A percentile compares a stretch with the other conserved stretches of the same genome.
These are phyloP conservation scores for Cocos nucifera DNA, from an alignment of 176 grass and related monocot genomes.

Conservation along the genomic window DNA sequence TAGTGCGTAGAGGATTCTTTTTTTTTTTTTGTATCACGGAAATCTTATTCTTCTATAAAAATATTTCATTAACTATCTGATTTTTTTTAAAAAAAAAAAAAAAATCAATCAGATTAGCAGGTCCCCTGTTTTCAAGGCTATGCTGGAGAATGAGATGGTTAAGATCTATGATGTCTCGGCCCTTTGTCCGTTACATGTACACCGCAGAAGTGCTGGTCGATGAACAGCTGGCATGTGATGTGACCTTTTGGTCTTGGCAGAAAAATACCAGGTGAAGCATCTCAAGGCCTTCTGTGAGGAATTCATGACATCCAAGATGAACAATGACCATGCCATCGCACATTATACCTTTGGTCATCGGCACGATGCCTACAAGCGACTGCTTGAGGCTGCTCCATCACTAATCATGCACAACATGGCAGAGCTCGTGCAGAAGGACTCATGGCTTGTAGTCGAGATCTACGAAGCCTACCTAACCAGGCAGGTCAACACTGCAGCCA, in stretches of 20 bases:
- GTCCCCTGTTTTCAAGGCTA: slow-evolving; percentile 90
- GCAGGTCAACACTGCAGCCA: slow-evolving; percentile 45
- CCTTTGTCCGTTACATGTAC: slow-evolving; percentile 76
- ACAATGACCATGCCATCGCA: slow-evolving; percentile 48
- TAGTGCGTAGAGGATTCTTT: no score
- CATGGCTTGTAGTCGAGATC: slow-evolving; percentile 81
- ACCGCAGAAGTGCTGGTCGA: slow-evolving; percentile 54
- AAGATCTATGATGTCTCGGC: slow-evolving; percentile 72
- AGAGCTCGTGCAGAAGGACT: slow-evolving; percentile 76
- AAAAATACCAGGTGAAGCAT: slow-evolving; percentile 88
- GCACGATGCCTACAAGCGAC: slow-evolving; percentile 49
- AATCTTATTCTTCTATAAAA: no score
- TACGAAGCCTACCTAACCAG: slow-evolving; percentile 69
- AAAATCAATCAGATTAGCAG: slow-evolving; percentile 44
- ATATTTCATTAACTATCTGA: no score
- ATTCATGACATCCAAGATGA: slow-evolving; percentile 82
- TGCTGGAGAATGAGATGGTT: slow-evolving; percentile 97
- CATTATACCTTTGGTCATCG: slow-evolving; percentile 64
- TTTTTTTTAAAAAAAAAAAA: no score
- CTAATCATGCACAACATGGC: slow-evolving; percentile 69
- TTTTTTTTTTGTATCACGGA: no score
- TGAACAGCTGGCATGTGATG: slow-evolving; percentile 63
- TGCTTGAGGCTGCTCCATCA: slow-evolving; percentile 58
- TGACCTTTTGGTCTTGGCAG: slow-evolving; percentile 56
- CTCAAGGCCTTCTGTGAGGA: slow-evolving; percentile 71